Percentiles rank a stretch among this genome's conserved stretches.
phyloP scores from a whole-genome alignment of 352 stramenopile species.

The Chrysophaeum taylorii region DNA sequence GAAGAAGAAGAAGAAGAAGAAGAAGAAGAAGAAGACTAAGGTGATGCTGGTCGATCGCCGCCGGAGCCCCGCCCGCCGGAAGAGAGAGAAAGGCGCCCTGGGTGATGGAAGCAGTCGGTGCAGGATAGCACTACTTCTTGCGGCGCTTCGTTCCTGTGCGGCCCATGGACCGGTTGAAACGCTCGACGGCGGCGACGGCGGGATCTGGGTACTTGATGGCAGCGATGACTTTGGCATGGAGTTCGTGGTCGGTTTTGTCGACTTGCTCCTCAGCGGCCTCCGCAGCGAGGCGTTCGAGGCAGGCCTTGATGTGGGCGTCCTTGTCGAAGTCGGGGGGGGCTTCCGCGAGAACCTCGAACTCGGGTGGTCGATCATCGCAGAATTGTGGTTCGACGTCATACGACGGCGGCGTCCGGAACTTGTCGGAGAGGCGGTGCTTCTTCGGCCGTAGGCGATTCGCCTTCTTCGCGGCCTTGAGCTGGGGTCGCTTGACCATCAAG shows the following conservation, averaged over 20 bases:
- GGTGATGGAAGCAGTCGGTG: too few relatives aligned
- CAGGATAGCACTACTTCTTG: too few relatives aligned
- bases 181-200: not conserved
- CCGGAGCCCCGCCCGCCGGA: too few relatives aligned
- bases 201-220: slow-evolving; percentile 7
- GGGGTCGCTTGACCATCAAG: not conserved
- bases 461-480: slow-evolving; percentile 14
- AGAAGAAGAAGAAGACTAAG: too few relatives aligned
- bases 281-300: not conserved
- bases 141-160: too few relatives aligned
- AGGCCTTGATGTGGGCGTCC: not conserved
- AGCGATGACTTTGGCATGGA: not conserved
- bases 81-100: too few relatives aligned
- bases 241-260: slow-evolving; percentile 2
- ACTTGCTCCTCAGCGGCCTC: not conserved
- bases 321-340: not conserved
- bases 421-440: not conserved
- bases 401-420: not conserved
- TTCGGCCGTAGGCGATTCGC: not conserved
- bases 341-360: not conserved
- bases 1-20: too few relatives aligned
- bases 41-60: too few relatives aligned
- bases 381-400: slow-evolving; percentile 8
- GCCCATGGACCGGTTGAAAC: too few relatives aligned
- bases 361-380: slow-evolving; percentile 1